Evolutionary conservation across 495 filamentous ascomycete genomes (phyloP).

Genomic region (Annulohypoxylon stygium): DNA sequence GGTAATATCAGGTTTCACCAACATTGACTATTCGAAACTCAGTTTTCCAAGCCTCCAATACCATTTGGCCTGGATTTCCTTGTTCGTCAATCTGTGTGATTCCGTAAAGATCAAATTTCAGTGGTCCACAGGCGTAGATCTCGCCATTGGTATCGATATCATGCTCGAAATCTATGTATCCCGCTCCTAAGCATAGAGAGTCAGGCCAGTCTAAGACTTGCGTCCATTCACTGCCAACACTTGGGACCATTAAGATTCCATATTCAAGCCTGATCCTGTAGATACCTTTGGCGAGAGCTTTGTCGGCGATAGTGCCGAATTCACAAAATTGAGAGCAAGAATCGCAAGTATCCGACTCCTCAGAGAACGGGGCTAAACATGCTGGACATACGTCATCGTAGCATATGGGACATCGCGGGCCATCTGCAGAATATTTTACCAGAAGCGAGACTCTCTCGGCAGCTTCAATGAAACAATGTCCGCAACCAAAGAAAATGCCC

Average conservation of each 20-base stretch:
- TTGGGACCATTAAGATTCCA: slow-evolving; percentile 17
- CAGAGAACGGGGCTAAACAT: neutral
- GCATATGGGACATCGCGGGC: slow-evolving; percentile 7
- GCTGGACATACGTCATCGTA: slow-evolving; percentile 5
- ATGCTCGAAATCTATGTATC: neutral
- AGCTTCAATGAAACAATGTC: slow-evolving; percentile 11
- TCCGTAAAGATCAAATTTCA: slow-evolving; percentile 7
- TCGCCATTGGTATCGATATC: neutral
- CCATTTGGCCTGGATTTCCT: neutral
- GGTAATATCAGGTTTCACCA: too few species aligned
- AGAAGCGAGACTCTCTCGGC: neutral
- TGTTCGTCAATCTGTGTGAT: slow-evolving; percentile 6
- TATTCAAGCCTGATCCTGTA: neutral
- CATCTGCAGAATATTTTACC: neutral
- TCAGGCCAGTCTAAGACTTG: neutral
- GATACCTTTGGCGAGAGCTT: neutral
- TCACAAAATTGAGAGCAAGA: slow-evolving; percentile 8
- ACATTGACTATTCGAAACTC: neutral
- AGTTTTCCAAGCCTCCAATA: neutral
- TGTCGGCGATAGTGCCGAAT: slow-evolving; percentile 5
- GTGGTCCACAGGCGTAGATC: neutral
- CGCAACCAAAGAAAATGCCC: slow-evolving; percentile 30
- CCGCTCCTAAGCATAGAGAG: neutral
- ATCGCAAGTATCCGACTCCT: slow-evolving; percentile 2
- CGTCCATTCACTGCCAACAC: slow-evolving; percentile 1